Base-by-base conservation (phyloP, 1,139 yeast genomes). In the Yamadazyma spencermartinsiae region DNA sequence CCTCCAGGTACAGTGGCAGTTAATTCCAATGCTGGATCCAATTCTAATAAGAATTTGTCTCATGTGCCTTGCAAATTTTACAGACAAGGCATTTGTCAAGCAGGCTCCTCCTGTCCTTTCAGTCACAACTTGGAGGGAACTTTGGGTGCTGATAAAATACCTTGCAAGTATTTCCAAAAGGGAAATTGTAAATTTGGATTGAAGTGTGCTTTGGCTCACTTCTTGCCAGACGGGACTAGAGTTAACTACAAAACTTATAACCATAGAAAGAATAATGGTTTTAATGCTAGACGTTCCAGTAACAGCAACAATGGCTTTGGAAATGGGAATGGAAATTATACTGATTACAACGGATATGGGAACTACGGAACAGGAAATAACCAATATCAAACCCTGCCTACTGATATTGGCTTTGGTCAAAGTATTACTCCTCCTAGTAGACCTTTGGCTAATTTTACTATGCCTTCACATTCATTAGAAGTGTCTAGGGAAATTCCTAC, bases 61-160 rank as follows among this genome's bases (percentile, higher is more conserved):
- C 98, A 90, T 61, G 98, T 90, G 28, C 98, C 98, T 1, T 90
- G 98, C 61, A 90, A 90, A 64, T 90, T 92, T 67, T 89, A 73
- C 59, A 73, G 79, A 45, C 96, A 89, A 58, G 97, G 98, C 0
- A 79, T 86, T 14, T 90, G 98, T 61, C 97, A 89, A 62, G 98
- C 98, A 1, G 98, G 98, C 10, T 71, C 68, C 40, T 73, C 92
- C 2, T 92, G 98, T 60, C 97, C 97, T 2, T 92, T 92, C 55
- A 83, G 95, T 31, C 98, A 92, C 58, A 76, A 86, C 33, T 61
- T 79, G 40, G 87, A 82, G 39, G 72, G 79, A 3, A 61, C 76
- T 13, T 66, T 74, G 31, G 72, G 71, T 18, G 75, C 75, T 23
- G 89, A 83, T 44, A 78, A 77, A 45, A 75, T 85, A 23, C 95